Conservation (phyloP, 2,329 filamentous ascomycete genomes). For the Pyrenochaeta sp. region DNA sequence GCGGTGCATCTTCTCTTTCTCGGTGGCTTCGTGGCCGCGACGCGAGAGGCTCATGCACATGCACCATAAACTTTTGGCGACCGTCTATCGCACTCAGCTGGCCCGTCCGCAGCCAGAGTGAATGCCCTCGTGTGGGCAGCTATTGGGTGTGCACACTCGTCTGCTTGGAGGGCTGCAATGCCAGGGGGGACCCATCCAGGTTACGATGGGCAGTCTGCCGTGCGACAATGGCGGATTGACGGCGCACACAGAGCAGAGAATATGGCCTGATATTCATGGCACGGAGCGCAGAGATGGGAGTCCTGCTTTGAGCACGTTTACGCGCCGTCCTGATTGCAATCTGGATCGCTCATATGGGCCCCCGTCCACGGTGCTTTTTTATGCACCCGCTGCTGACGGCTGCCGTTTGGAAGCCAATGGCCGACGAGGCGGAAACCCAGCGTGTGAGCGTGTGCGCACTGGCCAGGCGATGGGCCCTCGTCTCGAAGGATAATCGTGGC, state of each 20-base stretch:
- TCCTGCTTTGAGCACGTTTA: slow-evolving; percentile 3
- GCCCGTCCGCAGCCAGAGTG: neutral
- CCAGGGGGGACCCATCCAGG: slow-evolving; percentile 8
- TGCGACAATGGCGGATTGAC: slow-evolving; percentile 24
- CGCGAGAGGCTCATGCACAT: neutral
- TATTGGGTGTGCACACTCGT: neutral
- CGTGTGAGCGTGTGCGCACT: slow-evolving; percentile 13
- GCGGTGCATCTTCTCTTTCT: neutral
- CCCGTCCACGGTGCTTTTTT: slow-evolving; percentile 9
- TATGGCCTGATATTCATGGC: slow-evolving; percentile 28
- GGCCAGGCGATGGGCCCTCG: slow-evolving; percentile 11
- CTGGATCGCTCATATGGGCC: slow-evolving; percentile 9
- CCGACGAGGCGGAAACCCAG: slow-evolving; percentile 22
- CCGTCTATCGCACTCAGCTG: neutral
- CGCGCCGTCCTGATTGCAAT: slow-evolving; percentile 13
- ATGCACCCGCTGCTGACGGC: slow-evolving; percentile 20
- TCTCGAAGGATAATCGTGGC: slow-evolving; percentile 18
- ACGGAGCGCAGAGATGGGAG: neutral
- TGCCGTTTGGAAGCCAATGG: slow-evolving; percentile 28
- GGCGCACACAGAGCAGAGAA: slow-evolving; percentile 21
- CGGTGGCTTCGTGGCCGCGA: neutral
- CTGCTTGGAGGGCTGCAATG: neutral
- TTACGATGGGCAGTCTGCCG: slow-evolving; percentile 7
- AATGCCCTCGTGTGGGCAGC: neutral
- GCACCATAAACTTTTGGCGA: neutral